phyloP scores from a whole-genome alignment of 176 grass and related monocot genomes.

The Sorghum bicolor region DNA sequence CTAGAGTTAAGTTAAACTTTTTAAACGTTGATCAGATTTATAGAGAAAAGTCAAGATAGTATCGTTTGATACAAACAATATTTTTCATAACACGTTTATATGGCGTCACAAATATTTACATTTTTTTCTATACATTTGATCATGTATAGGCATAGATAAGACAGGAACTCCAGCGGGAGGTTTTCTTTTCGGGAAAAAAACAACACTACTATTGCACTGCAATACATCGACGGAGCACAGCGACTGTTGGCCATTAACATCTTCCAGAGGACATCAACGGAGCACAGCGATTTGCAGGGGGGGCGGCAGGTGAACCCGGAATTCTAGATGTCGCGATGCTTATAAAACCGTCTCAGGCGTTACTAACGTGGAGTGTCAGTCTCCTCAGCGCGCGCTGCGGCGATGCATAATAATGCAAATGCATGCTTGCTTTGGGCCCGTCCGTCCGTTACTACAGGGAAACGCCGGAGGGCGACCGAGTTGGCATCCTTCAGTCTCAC shows the following conservation, averaged over 20 bases:
- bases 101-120: too few species aligned
- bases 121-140: too few species aligned
- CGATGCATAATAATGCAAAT: too few species aligned
- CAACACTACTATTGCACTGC: not conserved
- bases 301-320: slow-evolving; percentile 33
- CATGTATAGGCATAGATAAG: too few species aligned
- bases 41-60: too few species aligned
- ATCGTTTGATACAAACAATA: too few species aligned
- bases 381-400: slow-evolving; percentile 26
- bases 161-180: too few species aligned
- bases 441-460: too few species aligned
- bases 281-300: slow-evolving; percentile 41
- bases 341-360: slow-evolving; percentile 60
- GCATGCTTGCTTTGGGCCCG: not conserved
- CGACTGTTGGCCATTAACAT: slow-evolving; percentile 27
- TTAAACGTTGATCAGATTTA: too few species aligned
- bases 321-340: slow-evolving; percentile 50
- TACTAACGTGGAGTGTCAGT: slow-evolving; percentile 52
- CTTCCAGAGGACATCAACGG: slow-evolving; percentile 32
- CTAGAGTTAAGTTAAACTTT: too few species aligned
- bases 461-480: not conserved
- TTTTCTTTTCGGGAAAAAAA: too few species aligned
- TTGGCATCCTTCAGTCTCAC: not conserved
- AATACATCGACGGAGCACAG: slow-evolving; percentile 44
- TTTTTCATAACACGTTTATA: too few species aligned